Conservation (phyloP, 2,329 filamentous ascomycete genomes). For the Ceratocystis cubensis region DNA sequence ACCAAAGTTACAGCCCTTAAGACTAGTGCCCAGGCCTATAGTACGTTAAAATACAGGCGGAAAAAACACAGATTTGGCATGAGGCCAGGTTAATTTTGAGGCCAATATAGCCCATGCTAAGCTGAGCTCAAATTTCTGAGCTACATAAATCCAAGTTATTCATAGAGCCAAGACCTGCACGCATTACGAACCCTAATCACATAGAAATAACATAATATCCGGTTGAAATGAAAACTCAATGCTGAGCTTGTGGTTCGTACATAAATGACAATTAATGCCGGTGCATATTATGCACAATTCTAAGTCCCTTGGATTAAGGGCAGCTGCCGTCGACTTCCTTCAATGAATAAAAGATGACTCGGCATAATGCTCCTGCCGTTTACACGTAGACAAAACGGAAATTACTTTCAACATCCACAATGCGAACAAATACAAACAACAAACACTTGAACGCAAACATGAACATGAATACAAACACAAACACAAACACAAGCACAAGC, state of each 20-base stretch:
- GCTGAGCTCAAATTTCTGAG: not conserved
- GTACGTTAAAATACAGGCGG: not conserved
- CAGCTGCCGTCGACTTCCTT: not conserved
- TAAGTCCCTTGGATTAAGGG: not conserved
- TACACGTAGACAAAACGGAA: not conserved
- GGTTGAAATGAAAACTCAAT: not conserved
- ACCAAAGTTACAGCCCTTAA: not conserved
- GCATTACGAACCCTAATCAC: not conserved
- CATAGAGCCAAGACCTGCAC: not conserved
- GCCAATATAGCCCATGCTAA: not conserved
- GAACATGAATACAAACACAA: not conserved
- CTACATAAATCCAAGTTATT: not conserved
- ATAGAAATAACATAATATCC: not conserved
- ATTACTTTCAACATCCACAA: not conserved
- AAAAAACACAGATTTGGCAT: not conserved
- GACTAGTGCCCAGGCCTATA: not conserved
- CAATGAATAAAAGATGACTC: not conserved
- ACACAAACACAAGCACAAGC: no score
- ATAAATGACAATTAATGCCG: not conserved
- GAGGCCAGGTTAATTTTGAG: not conserved
- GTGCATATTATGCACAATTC: not conserved
- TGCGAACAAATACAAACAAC: not conserved
- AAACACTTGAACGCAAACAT: not conserved
- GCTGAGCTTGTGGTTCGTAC: not conserved
- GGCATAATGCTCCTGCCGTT: constrained; percentile 2